Evolutionary conservation across 441 rosid species (phyloP).

Genomic region (Capsella rubella): DNA sequence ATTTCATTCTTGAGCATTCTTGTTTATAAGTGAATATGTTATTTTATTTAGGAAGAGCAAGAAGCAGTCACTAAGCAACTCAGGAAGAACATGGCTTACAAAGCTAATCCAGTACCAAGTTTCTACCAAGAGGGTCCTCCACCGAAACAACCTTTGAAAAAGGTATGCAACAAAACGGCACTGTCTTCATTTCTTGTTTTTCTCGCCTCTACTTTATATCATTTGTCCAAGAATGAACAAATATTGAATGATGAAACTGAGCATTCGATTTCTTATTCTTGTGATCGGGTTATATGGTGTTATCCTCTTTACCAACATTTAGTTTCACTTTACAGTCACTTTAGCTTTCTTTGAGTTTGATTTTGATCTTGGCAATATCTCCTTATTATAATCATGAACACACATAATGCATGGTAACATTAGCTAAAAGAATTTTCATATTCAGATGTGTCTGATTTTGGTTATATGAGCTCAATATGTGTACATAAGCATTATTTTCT

Average conservation of each 20-base stretch:
- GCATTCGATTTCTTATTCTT: constrained; percentile 5
- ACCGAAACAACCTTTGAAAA: constrained; percentile 77
- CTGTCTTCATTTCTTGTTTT: background rate
- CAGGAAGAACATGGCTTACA: constrained; percentile 78
- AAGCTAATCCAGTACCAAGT: constrained; percentile 93
- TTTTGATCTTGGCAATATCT: constrained; percentile 57
- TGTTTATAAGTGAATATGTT: background rate
- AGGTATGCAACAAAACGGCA: constrained; percentile 54
- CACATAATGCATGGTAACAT: background rate
- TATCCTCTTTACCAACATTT: background rate
- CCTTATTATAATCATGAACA: constrained; percentile 42
- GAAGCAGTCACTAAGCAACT: constrained; percentile 89
- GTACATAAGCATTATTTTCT: background rate
- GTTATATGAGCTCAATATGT: background rate
- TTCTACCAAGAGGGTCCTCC: constrained; percentile 94
- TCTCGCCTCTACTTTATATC: background rate
- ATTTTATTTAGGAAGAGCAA: constrained; percentile 81
- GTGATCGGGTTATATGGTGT: background rate
- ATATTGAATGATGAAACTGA: background rate
- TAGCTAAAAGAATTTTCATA: background rate
- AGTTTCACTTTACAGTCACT: background rate
- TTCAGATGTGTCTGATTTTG: background rate
- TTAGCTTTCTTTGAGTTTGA: constrained; percentile 8
- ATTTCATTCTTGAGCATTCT: constrained; percentile 21
- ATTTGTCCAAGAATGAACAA: background rate